Conservation (phyloP, 2,329 filamentous ascomycete genomes). For the Penicillium rolfsii region DNA sequence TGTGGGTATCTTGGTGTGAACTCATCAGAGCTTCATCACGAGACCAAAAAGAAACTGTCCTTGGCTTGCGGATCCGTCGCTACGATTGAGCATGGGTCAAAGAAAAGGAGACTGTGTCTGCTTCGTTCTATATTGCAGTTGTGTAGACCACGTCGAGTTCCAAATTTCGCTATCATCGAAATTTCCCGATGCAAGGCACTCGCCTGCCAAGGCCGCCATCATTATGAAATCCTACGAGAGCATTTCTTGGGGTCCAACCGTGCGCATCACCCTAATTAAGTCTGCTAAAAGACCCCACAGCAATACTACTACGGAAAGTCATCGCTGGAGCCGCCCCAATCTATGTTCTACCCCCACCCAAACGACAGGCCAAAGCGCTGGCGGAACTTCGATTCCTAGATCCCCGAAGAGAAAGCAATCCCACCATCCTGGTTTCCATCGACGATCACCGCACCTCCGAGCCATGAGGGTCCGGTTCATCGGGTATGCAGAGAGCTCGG, state of each 20-base stretch:
- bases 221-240: background rate
- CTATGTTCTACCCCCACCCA: background rate
- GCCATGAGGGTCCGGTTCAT: background rate
- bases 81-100: background rate
- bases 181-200: background rate
- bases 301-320: background rate
- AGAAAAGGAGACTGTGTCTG: background rate
- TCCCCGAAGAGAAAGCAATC: conserved; percentile 4
- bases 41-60: background rate
- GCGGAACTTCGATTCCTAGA: background rate
- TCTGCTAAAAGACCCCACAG: background rate
- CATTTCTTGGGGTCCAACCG: background rate
- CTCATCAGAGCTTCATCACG: background rate
- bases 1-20: background rate
- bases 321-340: background rate
- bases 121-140: background rate
- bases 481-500: background rate
- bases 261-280: background rate
- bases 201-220: background rate
- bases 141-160: background rate
- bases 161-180: background rate
- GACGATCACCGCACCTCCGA: conserved; percentile 6
- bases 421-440: conserved; percentile 15
- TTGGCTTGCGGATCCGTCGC: background rate
- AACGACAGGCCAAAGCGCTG: conserved; percentile 7